Base-by-base conservation (phyloP, 495 filamentous ascomycete species). In the Parathielavia hyrcaniae region DNA sequence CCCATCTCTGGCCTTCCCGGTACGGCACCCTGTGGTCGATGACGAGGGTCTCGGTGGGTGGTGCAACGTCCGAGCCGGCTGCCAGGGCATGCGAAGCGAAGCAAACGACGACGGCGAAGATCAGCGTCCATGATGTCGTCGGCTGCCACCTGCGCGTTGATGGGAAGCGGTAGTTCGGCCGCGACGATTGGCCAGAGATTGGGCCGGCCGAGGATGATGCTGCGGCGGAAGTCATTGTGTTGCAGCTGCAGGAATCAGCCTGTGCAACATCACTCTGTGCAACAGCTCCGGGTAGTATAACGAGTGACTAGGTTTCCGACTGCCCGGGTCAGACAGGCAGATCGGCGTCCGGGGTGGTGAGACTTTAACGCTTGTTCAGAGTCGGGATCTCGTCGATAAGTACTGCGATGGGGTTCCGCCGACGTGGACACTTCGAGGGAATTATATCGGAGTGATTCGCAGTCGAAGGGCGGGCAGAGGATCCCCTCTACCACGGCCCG, bases 1-100 rank as follows among this genome's bases (percentile, higher is more conserved):
- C 63, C 75, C 74, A 78, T 43, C 62, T 61, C 51, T 71, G 68
- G 38, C 67, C 57, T 14, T 67, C 47, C 32, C 65, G 62, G 54
- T 67, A 50, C 12, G 68, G 70, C 43, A 65, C 63, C 53, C 71
- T 61, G 39, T 66, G 63, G 63, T 75, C 73, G 56, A 78, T 64
- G 12, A 71, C 54, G 36, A 76, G 56, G 11, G 63, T 64, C 44
- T 73, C 67, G 48, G 62, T 61, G 54, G 74, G 70, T 36, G 55
- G 50, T 50, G 63, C 50, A 47, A 64, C 51, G 52, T 63, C 60
- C 23, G 69, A 62, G 10, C 65, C 61, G 62, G 60, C 54, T 51
- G 69, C 64, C 53, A 69, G 39, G 1, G 48, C 55, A 17, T 64
- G 66, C 51, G 67, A 70, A 35, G 69, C 53, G 46, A 74, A 61